These are phyloP conservation scores for Phycomyces blakesleeanus DNA, from an alignment of 192 early-diverging fungal genomes.

Conservation along the genomic window DNA sequence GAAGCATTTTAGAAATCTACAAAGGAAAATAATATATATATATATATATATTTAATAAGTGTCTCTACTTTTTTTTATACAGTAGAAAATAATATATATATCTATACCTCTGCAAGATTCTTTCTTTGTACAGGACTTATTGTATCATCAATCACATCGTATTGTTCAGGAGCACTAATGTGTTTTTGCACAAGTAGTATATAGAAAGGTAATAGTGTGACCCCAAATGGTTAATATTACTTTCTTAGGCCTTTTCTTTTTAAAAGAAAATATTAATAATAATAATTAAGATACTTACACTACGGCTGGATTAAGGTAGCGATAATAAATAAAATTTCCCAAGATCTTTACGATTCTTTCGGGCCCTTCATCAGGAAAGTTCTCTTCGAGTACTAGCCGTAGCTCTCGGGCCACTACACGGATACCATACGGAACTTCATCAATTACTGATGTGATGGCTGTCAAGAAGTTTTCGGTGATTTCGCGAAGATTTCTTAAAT, in stretches of 20 bases:
- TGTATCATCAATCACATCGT: slow-evolving; percentile 86
- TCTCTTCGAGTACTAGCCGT: slow-evolving; percentile 65
- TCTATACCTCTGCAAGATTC: slow-evolving; percentile 82
- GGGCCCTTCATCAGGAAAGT: slow-evolving; percentile 81
- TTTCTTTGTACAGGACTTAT: slow-evolving; percentile 89
- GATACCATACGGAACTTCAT: slow-evolving; percentile 92
- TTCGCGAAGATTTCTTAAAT: slow-evolving; percentile 72
- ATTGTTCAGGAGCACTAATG: slow-evolving; percentile 89
- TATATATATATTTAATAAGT: too few species aligned
- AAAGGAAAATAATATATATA: neutral
- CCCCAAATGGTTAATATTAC: too few species aligned
- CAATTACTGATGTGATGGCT: slow-evolving; percentile 74
- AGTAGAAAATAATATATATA: neutral
- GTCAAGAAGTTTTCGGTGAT: slow-evolving; percentile 83
- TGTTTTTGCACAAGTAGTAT: too few species aligned
- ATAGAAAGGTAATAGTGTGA: too few species aligned
- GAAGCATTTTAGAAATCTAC: slow-evolving; percentile 86
- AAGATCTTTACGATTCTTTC: slow-evolving; percentile 83
- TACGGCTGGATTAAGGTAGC: slow-evolving; percentile 98
- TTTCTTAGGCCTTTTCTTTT: too few species aligned
- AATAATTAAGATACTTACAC: slow-evolving; percentile 49
- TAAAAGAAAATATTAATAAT: neutral
- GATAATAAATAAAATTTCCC: slow-evolving; percentile 95
- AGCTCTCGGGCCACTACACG: slow-evolving; percentile 94
- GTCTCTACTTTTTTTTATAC: too few species aligned